A percentile compares a stretch with the other conserved stretches of the same genome.
Evolutionary conservation across 1,139 yeast species (phyloP).

Genomic region (Geotrichum siamense): DNA sequence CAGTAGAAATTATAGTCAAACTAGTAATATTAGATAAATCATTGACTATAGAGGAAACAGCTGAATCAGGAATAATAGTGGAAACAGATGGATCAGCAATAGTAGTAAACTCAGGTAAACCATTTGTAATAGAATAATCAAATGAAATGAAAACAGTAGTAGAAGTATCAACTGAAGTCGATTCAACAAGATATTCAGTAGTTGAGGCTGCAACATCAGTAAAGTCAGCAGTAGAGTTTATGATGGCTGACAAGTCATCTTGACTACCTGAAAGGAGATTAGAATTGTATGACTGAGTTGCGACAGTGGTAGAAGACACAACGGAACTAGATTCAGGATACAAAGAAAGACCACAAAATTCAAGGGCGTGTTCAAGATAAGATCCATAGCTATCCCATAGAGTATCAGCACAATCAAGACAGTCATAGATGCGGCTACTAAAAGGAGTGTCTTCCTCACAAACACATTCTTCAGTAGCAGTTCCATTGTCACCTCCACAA

Average conservation of each 20-base stretch:
- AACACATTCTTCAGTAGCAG: conserved; percentile 7
- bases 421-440: conserved; percentile 4
- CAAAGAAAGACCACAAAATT: background rate
- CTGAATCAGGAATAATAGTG: no score
- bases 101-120: no score
- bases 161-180: background rate
- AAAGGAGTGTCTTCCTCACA: conserved; percentile 10
- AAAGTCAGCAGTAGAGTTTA: conserved; percentile 3
- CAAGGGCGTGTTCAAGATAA: conserved; percentile 8
- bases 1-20: background rate
- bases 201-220: no score
- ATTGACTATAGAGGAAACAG: no score
- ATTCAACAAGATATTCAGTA: background rate
- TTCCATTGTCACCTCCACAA: conserved; percentile 11
- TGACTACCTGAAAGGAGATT: background rate
- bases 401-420: conserved; percentile 15
- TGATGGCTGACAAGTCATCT: conserved; percentile 3
- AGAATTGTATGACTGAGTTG: background rate
- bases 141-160: background rate
- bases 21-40: background rate
- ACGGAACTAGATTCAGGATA: conserved; percentile 1
- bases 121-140: background rate
- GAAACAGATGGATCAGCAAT: no score
- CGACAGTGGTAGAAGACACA: background rate
- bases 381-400: conserved; percentile 16